phyloP scores from a whole-genome alignment of 495 filamentous ascomycete genomes.

The Lasiosphaeria hispida region DNA sequence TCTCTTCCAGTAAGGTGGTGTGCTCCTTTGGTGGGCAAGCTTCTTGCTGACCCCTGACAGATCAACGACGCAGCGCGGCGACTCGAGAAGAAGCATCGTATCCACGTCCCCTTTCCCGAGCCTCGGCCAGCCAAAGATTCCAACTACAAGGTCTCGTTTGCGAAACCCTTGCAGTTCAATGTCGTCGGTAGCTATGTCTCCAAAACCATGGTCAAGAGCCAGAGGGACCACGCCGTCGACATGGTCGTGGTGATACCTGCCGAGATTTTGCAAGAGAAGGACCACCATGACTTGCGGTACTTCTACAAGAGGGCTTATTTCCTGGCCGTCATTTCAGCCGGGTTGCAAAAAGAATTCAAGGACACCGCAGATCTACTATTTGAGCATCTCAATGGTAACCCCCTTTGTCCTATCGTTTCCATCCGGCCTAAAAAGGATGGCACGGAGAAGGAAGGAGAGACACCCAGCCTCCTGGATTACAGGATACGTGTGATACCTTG shows the following conservation, averaged over 20 bases:
- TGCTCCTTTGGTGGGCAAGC: background rate
- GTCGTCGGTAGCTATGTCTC: constrained; percentile 85
- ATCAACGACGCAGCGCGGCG: constrained; percentile 63
- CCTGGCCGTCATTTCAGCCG: constrained; percentile 71
- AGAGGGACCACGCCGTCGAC: constrained; percentile 63
- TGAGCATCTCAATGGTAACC: constrained; percentile 71
- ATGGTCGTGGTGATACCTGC: constrained; percentile 81
- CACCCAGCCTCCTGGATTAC: constrained; percentile 41
- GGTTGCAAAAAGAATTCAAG: constrained; percentile 56
- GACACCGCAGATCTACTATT: constrained; percentile 59
- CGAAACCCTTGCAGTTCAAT: constrained; percentile 74
- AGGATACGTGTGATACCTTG: constrained; percentile 77
- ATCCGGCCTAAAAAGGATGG: constrained; percentile 36
- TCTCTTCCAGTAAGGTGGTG: constrained; percentile 51
- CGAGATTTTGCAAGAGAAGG: constrained; percentile 84
- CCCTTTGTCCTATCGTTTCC: constrained; percentile 69
- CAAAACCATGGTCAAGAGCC: constrained; percentile 64
- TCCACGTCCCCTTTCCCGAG: constrained; percentile 76
- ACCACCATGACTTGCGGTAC: constrained; percentile 88
- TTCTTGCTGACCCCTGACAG: constrained; percentile 34
- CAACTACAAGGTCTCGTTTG: constrained; percentile 78
- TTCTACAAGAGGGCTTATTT: constrained; percentile 96
- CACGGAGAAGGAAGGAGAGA: constrained; percentile 11
- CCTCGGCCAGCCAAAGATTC: constrained; percentile 68
- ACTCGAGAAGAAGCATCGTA: constrained; percentile 60